These are phyloP conservation scores for Sambucus nigra DNA, from an alignment of 129 eudicot species.

Conservation along the genomic window DNA sequence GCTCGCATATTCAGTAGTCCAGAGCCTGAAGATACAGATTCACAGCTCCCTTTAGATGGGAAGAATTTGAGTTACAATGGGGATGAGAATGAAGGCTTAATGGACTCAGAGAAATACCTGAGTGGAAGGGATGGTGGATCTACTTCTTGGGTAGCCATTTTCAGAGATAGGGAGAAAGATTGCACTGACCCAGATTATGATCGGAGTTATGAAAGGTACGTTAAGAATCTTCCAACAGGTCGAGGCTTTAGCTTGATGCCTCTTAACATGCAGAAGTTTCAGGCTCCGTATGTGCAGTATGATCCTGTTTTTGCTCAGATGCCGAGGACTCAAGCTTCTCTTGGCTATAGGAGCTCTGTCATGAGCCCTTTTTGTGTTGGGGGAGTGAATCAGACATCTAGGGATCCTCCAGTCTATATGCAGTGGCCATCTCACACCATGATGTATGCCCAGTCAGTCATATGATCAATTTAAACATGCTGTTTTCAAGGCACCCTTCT, in stretches of 20 bases:
- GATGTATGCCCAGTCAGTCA: constrained; percentile 78
- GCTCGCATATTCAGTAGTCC: constrained; percentile 77
- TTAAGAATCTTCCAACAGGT: constrained; percentile 40
- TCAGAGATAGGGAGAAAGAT: no score
- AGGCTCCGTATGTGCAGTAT: constrained; percentile 61
- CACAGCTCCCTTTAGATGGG: no score
- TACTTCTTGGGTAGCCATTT: no score
- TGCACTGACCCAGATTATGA: constrained; percentile 91
- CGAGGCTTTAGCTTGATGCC: constrained; percentile 46
- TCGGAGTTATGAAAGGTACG: constrained; percentile 83
- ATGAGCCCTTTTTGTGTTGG: constrained; percentile 50
- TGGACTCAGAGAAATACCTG: constrained; percentile 32
- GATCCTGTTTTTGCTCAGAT: constrained; percentile 48
- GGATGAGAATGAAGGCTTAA: constrained; percentile 50
- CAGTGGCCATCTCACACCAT: constrained; percentile 78
- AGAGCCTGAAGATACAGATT: constrained; percentile 37
- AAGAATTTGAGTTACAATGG: constrained; percentile 21
- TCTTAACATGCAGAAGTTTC: no score
- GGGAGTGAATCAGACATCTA: constrained; percentile 55
- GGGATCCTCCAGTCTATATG: no score
- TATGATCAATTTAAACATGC: no score
- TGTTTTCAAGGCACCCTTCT: no score
- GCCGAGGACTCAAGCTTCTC: constrained; percentile 40
- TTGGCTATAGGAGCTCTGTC: constrained; percentile 40
- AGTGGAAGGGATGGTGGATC: constrained; percentile 44